These are phyloP conservation scores for Claviceps quebecensis DNA, from an alignment of 2,329 filamentous ascomycete species.

Conservation along the genomic window DNA sequence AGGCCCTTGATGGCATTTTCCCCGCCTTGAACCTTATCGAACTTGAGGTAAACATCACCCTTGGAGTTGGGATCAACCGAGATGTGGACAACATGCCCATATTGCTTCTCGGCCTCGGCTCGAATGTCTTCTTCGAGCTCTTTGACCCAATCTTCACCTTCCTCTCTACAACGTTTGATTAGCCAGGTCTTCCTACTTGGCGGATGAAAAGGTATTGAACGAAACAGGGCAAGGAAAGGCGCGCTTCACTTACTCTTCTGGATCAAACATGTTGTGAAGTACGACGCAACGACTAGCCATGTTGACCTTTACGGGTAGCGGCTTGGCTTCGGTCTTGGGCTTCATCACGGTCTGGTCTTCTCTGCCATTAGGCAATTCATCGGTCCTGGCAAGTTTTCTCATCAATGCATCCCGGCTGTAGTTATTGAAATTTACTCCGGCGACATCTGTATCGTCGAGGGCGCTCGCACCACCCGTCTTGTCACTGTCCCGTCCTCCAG, in stretches of 20 bases:
- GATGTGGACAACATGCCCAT: conserved; percentile 96
- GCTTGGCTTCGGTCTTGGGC: conserved; percentile 65
- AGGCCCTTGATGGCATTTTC: conserved; percentile 97
- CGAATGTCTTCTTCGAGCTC: conserved; percentile 90
- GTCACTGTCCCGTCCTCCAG: conserved; percentile 75
- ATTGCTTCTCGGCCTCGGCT: conserved; percentile 84
- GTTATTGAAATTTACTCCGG: conserved; percentile 98
- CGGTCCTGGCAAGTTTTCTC: conserved; percentile 93
- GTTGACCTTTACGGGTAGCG: conserved; percentile 73
- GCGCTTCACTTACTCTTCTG: conserved; percentile 58
- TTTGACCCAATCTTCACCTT: conserved; percentile 78
- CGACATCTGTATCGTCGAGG: conserved; percentile 92
- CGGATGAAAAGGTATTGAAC: neutral
- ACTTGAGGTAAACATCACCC: conserved; percentile 97
- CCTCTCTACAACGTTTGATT: conserved; percentile 45
- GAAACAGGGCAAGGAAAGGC: neutral
- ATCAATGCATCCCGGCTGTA: conserved; percentile 97
- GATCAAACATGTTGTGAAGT: conserved; percentile 90
- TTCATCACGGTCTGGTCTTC: conserved; percentile 61
- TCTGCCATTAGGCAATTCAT: conserved; percentile 55
- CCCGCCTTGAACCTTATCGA: conserved; percentile 86
- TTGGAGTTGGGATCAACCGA: conserved; percentile 83
- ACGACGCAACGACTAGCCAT: conserved; percentile 89
- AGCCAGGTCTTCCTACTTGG: conserved; percentile 17
- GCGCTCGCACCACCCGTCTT: conserved; percentile 87